These are phyloP conservation scores for Mycena metata DNA, from an alignment of 768 basidiomycete species.

Conservation along the genomic window DNA sequence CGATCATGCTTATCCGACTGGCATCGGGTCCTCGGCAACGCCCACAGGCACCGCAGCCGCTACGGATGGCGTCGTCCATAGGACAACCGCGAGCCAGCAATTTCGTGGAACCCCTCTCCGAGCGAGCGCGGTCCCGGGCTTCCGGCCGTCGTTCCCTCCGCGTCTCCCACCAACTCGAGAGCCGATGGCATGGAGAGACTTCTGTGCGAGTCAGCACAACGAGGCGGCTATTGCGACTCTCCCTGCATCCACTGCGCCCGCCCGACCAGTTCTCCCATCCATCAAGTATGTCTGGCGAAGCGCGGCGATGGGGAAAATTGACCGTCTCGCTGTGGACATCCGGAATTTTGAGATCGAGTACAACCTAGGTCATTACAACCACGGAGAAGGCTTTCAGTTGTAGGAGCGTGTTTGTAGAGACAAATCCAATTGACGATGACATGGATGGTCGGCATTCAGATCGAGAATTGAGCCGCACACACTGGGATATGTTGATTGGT, in stretches of 20 bases:
- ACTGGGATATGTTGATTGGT: no score
- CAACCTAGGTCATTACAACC: background rate
- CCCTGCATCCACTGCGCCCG: background rate
- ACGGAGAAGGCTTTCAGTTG: no score
- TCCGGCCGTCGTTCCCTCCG: background rate
- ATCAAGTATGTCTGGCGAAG: background rate
- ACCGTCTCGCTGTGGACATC: background rate
- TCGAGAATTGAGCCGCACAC: no score
- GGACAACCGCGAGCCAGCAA: background rate
- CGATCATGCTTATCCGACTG: background rate
- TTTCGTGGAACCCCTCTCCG: background rate
- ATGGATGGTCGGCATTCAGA: no score
- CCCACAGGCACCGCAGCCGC: no score
- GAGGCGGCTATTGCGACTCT: background rate
- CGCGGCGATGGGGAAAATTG: background rate
- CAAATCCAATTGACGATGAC: no score
- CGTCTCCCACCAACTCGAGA: background rate
- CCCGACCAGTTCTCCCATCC: background rate
- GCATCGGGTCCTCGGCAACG: no score
- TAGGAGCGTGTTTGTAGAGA: no score
- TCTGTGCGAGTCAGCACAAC: background rate
- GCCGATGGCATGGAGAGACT: background rate
- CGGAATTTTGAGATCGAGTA: background rate
- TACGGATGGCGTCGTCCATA: background rate
- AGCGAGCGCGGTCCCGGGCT: no score